Percentiles rank a stretch among this genome's conserved stretches.
phyloP scores from a whole-genome alignment of 2,329 filamentous ascomycete species.

The Colletotrichum chrysophilum region DNA sequence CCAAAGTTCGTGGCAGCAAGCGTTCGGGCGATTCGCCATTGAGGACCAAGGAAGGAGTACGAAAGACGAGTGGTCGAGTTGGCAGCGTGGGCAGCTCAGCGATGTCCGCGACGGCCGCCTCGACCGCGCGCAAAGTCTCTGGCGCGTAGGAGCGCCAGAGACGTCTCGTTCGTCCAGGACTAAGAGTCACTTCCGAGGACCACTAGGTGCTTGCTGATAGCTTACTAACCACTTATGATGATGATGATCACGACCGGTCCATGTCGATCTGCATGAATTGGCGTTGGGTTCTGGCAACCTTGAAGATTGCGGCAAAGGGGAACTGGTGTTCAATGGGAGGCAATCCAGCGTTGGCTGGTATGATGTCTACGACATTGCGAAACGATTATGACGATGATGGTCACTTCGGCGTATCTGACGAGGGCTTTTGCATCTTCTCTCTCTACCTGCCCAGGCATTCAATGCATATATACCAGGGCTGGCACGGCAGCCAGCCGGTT shows the following conservation, averaged over 20 bases:
- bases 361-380: slow-evolving; percentile 20
- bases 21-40: slow-evolving; percentile 56
- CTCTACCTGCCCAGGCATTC: slow-evolving; percentile 12
- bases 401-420: neutral
- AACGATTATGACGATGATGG: slow-evolving; percentile 10
- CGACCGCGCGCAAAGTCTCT: slow-evolving; percentile 60
- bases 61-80: slow-evolving; percentile 71
- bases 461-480: slow-evolving; percentile 19
- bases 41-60: slow-evolving; percentile 60
- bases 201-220: slow-evolving; percentile 18
- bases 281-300: slow-evolving; percentile 37
- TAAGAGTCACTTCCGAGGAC: neutral
- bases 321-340: slow-evolving; percentile 16
- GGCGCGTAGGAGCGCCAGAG: slow-evolving; percentile 39
- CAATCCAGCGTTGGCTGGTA: slow-evolving; percentile 6
- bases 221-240: slow-evolving; percentile 37
- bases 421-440: slow-evolving; percentile 13
- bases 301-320: slow-evolving; percentile 16
- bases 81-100: slow-evolving; percentile 58
- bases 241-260: slow-evolving; percentile 50
- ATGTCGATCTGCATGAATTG: slow-evolving; percentile 48
- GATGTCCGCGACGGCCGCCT: slow-evolving; percentile 45
- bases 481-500: slow-evolving; percentile 7
- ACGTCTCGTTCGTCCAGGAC: slow-evolving; percentile 7
- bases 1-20: slow-evolving; percentile 70